Evolutionary conservation across 2,329 filamentous ascomycete genomes (phyloP).

Genomic region (Neofusicoccum sp.): DNA sequence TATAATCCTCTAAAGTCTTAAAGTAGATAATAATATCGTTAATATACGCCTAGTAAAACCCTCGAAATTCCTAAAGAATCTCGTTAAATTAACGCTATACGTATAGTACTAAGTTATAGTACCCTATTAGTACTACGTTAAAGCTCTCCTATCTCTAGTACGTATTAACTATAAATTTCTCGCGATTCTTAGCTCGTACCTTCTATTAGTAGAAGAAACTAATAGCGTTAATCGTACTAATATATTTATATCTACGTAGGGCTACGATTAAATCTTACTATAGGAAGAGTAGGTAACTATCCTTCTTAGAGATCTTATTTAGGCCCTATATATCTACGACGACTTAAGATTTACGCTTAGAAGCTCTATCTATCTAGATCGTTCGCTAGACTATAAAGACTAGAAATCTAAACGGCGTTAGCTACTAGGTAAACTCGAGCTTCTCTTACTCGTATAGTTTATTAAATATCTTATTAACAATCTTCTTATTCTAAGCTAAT

Average conservation of each 20-base stretch:
- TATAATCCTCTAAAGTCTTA: not conserved
- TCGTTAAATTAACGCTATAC: not conserved
- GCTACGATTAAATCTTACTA: too few species aligned
- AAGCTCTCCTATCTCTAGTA: not conserved
- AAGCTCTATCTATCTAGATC: too few species aligned
- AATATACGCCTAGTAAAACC: not conserved
- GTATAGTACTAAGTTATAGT: not conserved
- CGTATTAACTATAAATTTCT: not conserved
- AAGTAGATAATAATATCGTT: not conserved
- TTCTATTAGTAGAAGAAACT: not conserved
- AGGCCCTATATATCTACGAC: too few species aligned
- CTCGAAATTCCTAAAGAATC: not conserved
- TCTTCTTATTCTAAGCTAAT: not conserved
- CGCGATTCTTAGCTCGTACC: not conserved
- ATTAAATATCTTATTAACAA: not conserved
- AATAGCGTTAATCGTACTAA: too few species aligned
- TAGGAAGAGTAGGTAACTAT: too few species aligned
- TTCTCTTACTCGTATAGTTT: not conserved
- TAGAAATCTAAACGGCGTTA: not conserved
- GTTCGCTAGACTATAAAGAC: not conserved
- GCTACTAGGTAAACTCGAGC: not conserved
- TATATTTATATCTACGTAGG: too few species aligned
- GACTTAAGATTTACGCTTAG: too few species aligned
- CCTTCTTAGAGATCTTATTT: too few species aligned
- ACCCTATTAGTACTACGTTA: not conserved